Evolutionary conservation across 257 asterid genomes (phyloP), one percentile per base, ranked within the genome.

Genomic region (Nicotiana tomentosiformis): DNA sequence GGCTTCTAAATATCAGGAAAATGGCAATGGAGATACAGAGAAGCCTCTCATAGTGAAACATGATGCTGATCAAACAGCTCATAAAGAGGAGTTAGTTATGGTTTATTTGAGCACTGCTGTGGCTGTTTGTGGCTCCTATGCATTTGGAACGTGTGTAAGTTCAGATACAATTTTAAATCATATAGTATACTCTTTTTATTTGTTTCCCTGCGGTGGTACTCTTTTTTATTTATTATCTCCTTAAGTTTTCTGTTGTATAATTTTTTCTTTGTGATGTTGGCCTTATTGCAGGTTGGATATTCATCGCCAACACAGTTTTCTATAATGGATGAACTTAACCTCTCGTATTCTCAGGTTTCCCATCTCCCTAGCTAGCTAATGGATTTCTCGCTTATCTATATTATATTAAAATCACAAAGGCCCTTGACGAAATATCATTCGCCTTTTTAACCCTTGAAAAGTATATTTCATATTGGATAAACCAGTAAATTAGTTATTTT

Each of bases 121-220:
- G 7, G 87, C 85, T 51, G 87, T 84, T 26, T 84, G 82, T 70
- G 89, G 89, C 69, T 84, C 86, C n/a, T 86, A 77, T 72, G 85
- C 60, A 7, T 84, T 84, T 82, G 89, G 87, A 64, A 18, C 81
- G 17, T 77, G 84, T 58, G 88, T 86, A 83, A 83, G 81, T 53
- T 11, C 39, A 6, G 10, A 1, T n/a, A 12, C 12, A 29, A 17
- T 2, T n/a, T 3, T 20, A 20, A 20, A 20, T 20, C 23, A 20
- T 20, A 20, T 20, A 20, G 23, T 20, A 20, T 29, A 20, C 49
- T 39, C 49, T 32, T n/a, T 37, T 30, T 56, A 11, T 10, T 30
- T 35, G 14, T 10, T 60, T 78, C 10, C 3, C 14, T 18, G 32
- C 6, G 7, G 32, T 32, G 11, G 17, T 5, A 10, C 18, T 62